Evolutionary conservation across 148 eudicot genomes (phyloP).

Genomic region (Heliamphora exappendiculata): DNA sequence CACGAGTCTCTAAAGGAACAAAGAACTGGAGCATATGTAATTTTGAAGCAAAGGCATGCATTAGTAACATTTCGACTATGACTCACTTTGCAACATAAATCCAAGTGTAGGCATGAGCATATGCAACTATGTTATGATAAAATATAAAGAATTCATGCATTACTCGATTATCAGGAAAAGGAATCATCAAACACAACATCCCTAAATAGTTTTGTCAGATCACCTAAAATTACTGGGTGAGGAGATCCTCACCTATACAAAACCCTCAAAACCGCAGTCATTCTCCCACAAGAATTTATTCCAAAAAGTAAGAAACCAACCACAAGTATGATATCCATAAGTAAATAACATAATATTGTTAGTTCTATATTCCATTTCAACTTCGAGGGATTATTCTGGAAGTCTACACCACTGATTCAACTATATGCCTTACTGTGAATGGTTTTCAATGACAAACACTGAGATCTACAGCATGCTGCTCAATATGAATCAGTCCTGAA

Average conservation of each 20-base stretch:
- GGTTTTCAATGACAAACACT: neutral
- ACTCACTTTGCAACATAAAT: neutral
- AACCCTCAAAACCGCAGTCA: neutral
- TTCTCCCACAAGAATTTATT: neutral
- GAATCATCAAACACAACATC: neutral
- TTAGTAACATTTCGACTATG: neutral
- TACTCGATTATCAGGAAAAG: neutral
- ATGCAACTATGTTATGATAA: neutral
- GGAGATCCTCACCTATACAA: neutral
- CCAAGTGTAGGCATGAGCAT: neutral
- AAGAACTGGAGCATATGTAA: neutral
- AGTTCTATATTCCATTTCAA: neutral
- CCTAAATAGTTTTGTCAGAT: neutral
- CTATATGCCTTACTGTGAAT: neutral
- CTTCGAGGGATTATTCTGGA: neutral
- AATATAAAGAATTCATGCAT: neutral
- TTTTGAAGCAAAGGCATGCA: neutral
- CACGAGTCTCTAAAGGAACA: neutral
- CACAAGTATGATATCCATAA: neutral
- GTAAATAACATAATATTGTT: neutral
- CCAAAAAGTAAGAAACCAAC: neutral
- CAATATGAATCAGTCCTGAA: neutral
- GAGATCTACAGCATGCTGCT: neutral
- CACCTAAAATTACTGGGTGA: neutral
- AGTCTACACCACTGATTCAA: neutral